Conservation (phyloP, 2,329 filamentous ascomycete species). For the Bisporella sp. region DNA sequence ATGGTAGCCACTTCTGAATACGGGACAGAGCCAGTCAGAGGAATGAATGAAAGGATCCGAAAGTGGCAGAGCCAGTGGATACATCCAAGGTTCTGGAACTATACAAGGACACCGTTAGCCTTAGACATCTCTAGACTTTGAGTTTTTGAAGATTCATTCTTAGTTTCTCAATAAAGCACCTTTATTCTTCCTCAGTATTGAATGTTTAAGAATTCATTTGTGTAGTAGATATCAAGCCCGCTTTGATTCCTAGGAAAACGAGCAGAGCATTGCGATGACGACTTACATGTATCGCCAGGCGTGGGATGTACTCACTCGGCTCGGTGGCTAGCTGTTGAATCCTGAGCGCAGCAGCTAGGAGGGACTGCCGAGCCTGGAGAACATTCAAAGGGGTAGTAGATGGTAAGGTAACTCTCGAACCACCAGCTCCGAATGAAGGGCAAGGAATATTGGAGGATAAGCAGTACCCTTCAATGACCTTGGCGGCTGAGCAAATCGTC, state of each 20-base stretch:
- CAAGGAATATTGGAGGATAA: no score
- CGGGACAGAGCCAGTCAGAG: slow-evolving; percentile 6
- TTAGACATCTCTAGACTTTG: no score
- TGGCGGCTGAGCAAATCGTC: no score
- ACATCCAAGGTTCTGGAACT: slow-evolving; percentile 9
- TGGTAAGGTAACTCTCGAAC: background rate
- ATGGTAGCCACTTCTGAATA: slow-evolving; percentile 9
- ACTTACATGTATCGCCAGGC: background rate
- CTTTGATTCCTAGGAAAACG: no score
- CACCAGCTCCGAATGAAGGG: no score
- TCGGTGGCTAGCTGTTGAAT: slow-evolving; percentile 3
- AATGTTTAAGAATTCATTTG: no score
- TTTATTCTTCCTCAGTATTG: no score
- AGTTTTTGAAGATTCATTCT: no score
- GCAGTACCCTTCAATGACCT: no score
- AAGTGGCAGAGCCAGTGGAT: slow-evolving; percentile 10
- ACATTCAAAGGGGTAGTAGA: background rate
- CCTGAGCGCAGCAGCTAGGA: background rate
- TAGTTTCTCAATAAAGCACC: no score
- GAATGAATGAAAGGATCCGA: slow-evolving; percentile 10
- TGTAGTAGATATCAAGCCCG: no score
- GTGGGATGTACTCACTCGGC: slow-evolving; percentile 2
- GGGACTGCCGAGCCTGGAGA: background rate
- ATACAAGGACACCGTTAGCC: background rate
- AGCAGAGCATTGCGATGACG: background rate